Evolutionary conservation across 805 yeast genomes (phyloP), one percentile per base, ranked within the genome.

Genomic region (Grigorovia transvaalensis): DNA sequence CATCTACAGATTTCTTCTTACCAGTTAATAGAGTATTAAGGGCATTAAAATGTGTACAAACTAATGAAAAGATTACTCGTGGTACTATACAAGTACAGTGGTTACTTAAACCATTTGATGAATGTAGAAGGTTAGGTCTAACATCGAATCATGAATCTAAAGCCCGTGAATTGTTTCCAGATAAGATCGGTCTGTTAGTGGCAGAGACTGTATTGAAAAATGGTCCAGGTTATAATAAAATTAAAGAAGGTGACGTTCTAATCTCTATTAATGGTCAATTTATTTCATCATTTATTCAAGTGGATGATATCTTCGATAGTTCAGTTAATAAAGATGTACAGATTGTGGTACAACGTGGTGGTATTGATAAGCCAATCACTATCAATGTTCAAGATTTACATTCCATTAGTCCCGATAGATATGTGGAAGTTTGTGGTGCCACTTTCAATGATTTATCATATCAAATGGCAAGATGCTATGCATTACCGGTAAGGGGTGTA

Each of bases 51-150:
- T 87, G 96, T 60, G 69, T 89, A 23, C 95, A 86, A 65, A 60
- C 68, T 2, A 62, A 68, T 0, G 52, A 66, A 46, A 80, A 83
- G 1, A 80, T 90, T 44, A 80, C 95, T 0, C 78, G 97, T 70
- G 97, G 97, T 55, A 89, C 95, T 1, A 86, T 90, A 51, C 96
- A 90, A 69, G 88, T 84, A 2, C 95, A 87, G 60, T 90, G 96
- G 96, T 68, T 78, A 47, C 71, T 89, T 57, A 84, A 82, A 60
- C 96, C 97, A 0, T 90, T 78, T 62, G 96, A 90, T 60, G 95
- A 87, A 67, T 90, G 97, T 71, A 78, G 86, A 61, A 77, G 97
- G 60, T 74, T 90, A 52, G 97, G 97, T 0, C 74, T 90, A 48
- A 80, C 88, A 2, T 71, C 79, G 1, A 91, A 81, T 45, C 83